Evolutionary conservation across 2,329 filamentous ascomycete genomes (phyloP), one percentile per base, ranked within the genome.

Genomic region (Dactylellina leptospora): DNA sequence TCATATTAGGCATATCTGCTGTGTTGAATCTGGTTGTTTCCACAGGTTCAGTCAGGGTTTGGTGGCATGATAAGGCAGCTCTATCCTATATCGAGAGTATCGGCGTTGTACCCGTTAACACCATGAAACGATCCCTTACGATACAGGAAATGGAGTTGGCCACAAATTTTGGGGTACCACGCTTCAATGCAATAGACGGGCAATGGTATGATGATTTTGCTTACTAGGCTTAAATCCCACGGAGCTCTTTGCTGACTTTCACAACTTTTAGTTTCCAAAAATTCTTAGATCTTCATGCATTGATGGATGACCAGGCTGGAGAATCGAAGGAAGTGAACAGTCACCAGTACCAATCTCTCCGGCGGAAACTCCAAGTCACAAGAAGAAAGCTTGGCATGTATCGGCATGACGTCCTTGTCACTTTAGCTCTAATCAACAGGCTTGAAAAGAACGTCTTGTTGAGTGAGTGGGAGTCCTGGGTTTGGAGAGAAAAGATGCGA

Each of bases 391-490:
- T 99, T 0, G 93, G 90, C 0, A 83, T 86, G 1, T 95, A 97
- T 79, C 85, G 95, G 1, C 92, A 99, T 79, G 92, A 97, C 78
- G 83, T 99, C 18, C 82, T 97, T 1, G 93, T 99, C 3, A 92
- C 93, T 3, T 87, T 97, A 82, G 87, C 93, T 3, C 86, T 97
- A 1, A 88, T 97, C 72, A 97, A 97, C 80, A 89, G 85, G 64
- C 87, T 97, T 25, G 95, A 97, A 82, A 85, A 86, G 68, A 92
- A 97, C 79, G 88, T 96, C 79, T 80, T 97, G 59, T 86, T 87
- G 77, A 89, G 90, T 0, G 93, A 97, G 79, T 99, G 92, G 89
- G 93, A 96, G 81, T 90, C 91, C 74, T 99, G 93, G 93, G 84
- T 97, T 27, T 80, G 85, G 2, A 89, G 91, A 75, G 95, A 99